Evolutionary conservation across 768 basidiomycete genomes (phyloP).

Genomic region (Piloderma croceum): DNA sequence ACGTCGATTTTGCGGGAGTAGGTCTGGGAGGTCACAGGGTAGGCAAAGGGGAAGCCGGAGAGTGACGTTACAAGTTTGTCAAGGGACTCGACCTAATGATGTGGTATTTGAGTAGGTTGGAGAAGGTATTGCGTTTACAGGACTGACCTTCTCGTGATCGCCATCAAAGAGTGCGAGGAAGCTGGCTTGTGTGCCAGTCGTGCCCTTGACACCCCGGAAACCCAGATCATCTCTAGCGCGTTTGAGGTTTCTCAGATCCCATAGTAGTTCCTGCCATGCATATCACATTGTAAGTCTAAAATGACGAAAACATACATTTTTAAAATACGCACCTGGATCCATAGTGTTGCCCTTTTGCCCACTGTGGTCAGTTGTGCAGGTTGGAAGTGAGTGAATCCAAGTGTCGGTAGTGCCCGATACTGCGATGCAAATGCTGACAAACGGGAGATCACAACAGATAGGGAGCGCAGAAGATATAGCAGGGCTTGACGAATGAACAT

Average conservation of each 20-base stretch:
- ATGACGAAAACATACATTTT: neutral
- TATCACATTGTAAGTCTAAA: constrained; percentile 1
- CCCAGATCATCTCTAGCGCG: constrained; percentile 89
- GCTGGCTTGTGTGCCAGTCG: constrained; percentile 95
- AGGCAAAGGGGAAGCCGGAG: constrained; percentile 88
- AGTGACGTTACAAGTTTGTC: constrained; percentile 87
- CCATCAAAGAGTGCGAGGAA: constrained; percentile 94
- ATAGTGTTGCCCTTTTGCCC: constrained; percentile 92
- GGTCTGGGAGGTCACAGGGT: constrained; percentile 97
- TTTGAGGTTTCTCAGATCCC: constrained; percentile 92
- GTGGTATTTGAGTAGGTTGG: neutral
- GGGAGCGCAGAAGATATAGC: constrained; percentile 76
- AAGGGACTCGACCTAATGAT: constrained; percentile 71
- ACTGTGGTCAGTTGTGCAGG: constrained; percentile 98
- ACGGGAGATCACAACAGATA: constrained; percentile 87
- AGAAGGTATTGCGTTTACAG: neutral
- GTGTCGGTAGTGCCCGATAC: constrained; percentile 83
- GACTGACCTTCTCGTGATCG: constrained; percentile 77
- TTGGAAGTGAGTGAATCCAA: constrained; percentile 99
- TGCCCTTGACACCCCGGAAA: constrained; percentile 98
- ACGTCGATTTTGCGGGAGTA: constrained; percentile 97
- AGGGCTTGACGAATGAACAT: constrained; percentile 92
- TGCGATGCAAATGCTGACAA: constrained; percentile 79
- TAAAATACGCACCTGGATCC: constrained; percentile 70
- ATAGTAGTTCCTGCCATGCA: constrained; percentile 69